Percentiles rank a stretch among this genome's conserved stretches.
These are phyloP conservation scores for Rhynchosporium agropyri DNA, from an alignment of 2,329 filamentous ascomycete species.

Conservation along the genomic window DNA sequence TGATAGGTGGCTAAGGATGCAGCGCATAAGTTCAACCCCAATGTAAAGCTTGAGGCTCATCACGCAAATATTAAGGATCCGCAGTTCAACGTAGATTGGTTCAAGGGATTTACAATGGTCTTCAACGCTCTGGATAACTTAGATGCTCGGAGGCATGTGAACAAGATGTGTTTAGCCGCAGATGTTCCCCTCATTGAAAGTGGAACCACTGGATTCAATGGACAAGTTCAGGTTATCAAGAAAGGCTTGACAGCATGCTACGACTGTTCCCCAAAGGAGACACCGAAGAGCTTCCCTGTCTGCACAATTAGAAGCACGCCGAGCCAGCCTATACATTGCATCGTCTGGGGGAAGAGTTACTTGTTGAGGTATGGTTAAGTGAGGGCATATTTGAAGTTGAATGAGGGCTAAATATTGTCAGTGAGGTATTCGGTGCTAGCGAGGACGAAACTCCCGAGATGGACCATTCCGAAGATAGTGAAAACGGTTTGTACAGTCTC, in stretches of 20 bases:
- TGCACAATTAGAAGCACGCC: slow-evolving; percentile 97
- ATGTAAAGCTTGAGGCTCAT: slow-evolving; percentile 82
- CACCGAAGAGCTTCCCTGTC: slow-evolving; percentile 90
- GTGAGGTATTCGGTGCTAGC: slow-evolving; percentile 87
- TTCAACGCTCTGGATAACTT: slow-evolving; percentile 98
- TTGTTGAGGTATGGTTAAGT: slow-evolving; percentile 65
- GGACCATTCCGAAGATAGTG: slow-evolving; percentile 76
- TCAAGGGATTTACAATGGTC: slow-evolving; percentile 77
- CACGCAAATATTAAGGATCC: slow-evolving; percentile 94
- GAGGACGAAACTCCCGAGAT: slow-evolving; percentile 82
- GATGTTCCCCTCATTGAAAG: slow-evolving; percentile 92
- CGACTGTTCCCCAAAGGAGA: slow-evolving; percentile 87
- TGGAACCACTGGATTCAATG: slow-evolving; percentile 96
- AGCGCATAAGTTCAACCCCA: slow-evolving; percentile 86
- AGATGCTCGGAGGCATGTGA: slow-evolving; percentile 91
- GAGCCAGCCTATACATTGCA: slow-evolving; percentile 96
- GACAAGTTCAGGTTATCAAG: slow-evolving; percentile 95
- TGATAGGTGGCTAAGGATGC: slow-evolving; percentile 86
- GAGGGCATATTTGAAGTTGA: not conserved
- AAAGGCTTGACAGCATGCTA: slow-evolving; percentile 93
- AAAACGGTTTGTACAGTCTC: slow-evolving; percentile 65
- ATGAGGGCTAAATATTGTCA: slow-evolving; percentile 41
- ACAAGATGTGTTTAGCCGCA: slow-evolving; percentile 94
- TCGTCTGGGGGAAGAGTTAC: slow-evolving; percentile 98
- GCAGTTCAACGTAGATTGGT: slow-evolving; percentile 87